phyloP scores from a whole-genome alignment of 306 rosid species.

The Cajanus cajan region DNA sequence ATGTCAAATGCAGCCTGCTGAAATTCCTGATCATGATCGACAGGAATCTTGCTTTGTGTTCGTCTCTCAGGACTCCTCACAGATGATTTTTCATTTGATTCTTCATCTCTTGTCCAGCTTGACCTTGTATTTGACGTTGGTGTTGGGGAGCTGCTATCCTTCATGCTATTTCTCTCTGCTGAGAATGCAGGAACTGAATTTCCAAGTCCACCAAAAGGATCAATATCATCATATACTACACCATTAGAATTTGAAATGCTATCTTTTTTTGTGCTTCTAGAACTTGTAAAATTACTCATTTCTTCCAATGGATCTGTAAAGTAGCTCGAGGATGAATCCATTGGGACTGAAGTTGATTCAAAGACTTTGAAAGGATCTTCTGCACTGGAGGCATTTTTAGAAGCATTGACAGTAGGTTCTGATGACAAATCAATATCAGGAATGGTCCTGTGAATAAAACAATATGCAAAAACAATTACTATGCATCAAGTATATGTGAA shows the following conservation, averaged over 20 bases:
- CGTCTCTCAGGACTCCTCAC: constrained; percentile 61
- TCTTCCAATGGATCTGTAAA: constrained; percentile 67
- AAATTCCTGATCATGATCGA: constrained; percentile 57
- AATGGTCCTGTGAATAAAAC: constrained; percentile 58
- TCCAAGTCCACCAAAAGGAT: constrained; percentile 80
- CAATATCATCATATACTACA: constrained; percentile 56
- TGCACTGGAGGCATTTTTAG: constrained; percentile 53
- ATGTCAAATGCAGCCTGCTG: constrained; percentile 54
- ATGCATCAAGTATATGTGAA: constrained; percentile 24
- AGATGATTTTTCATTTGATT: constrained; percentile 48
- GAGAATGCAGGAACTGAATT: constrained; percentile 70
- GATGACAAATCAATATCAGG: constrained; percentile 63
- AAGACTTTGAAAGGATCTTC: constrained; percentile 70
- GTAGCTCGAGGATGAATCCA: constrained; percentile 47
- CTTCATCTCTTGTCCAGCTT: constrained; percentile 53
- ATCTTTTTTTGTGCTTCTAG: constrained; percentile 54
- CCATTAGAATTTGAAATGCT: constrained; percentile 52
- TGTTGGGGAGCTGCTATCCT: constrained; percentile 50
- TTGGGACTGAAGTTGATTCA: constrained; percentile 46
- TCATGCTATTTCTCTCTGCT: constrained; percentile 58
- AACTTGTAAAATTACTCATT: constrained; percentile 61
- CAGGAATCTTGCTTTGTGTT: constrained; percentile 51
- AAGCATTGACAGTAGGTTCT: constrained; percentile 42
- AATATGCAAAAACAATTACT: constrained; percentile 20
- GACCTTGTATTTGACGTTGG: constrained; percentile 50